Conservation (phyloP, 2,329 filamentous ascomycete species). For the Ustulina deusta region DNA sequence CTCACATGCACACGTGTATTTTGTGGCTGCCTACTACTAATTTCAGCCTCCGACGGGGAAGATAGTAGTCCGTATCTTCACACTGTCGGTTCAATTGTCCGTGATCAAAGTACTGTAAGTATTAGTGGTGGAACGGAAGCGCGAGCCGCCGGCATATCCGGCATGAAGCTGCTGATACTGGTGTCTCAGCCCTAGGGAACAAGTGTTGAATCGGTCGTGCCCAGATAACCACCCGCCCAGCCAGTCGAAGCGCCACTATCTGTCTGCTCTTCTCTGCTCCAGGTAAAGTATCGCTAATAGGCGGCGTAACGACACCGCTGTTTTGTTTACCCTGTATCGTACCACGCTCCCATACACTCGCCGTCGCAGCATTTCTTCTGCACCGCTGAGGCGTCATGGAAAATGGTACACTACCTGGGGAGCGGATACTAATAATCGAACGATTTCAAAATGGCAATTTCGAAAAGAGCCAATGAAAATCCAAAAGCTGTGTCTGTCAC, state of each 20-base stretch:
- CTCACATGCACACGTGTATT: constrained; percentile 12
- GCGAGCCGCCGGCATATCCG: neutral
- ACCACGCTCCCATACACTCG: constrained; percentile 5
- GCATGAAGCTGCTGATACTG: neutral
- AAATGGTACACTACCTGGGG: constrained; percentile 16
- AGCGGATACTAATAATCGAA: constrained; percentile 11
- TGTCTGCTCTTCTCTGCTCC: neutral
- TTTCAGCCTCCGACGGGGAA: constrained; percentile 23
- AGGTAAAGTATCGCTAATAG: neutral
- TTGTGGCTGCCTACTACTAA: constrained; percentile 2
- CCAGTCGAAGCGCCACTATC: neutral
- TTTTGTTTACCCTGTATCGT: constrained; percentile 13
- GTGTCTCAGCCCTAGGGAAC: constrained; percentile 1
- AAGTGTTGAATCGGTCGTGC: neutral
- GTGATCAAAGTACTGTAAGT: constrained; percentile 12
- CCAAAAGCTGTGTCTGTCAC: constrained; percentile 1
- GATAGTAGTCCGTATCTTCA: neutral
- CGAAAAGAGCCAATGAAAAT: constrained; percentile 21
- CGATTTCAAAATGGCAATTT: constrained; percentile 9
- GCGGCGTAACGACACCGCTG: constrained; percentile 3
- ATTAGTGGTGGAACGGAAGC: constrained; percentile 1
- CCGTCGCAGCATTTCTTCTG: constrained; percentile 16
- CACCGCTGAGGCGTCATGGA: neutral
- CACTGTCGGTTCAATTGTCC: neutral
- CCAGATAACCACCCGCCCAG: neutral